Conservation (phyloP, 176 grass and related monocot species). For the Aegilops longissima region DNA sequence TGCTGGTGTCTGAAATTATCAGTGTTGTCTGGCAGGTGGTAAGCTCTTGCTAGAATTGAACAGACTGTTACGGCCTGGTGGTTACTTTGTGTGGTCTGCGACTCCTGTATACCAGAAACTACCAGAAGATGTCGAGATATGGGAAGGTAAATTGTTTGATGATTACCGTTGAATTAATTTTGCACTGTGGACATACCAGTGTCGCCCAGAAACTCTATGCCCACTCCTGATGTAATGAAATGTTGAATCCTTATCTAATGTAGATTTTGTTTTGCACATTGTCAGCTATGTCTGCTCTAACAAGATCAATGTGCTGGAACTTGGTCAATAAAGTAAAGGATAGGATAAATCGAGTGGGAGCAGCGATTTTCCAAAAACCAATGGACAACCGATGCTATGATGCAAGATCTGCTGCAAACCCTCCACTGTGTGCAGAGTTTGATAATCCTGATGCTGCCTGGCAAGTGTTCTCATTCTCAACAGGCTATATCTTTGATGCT, state of each 20-base stretch:
- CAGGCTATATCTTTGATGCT: background rate
- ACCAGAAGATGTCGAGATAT: slow-evolving; percentile 70
- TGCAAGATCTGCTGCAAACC: slow-evolving; percentile 46
- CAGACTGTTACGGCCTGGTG: slow-evolving; percentile 71
- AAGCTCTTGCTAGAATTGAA: slow-evolving; percentile 80
- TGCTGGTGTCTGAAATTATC: slow-evolving; percentile 13
- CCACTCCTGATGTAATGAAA: background rate
- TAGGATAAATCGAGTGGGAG: slow-evolving; percentile 59
- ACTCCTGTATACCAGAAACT: slow-evolving; percentile 82
- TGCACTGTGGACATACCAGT: background rate
- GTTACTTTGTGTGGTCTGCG: slow-evolving; percentile 90
- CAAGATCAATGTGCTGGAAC: slow-evolving; percentile 86
- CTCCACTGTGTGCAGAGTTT: slow-evolving; percentile 60
- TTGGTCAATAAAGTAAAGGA: slow-evolving; percentile 75
- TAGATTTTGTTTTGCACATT: slow-evolving; percentile 15
- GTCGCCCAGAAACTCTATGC: background rate
- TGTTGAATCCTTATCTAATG: background rate
- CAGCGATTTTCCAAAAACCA: slow-evolving; percentile 76
- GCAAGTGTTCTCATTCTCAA: slow-evolving; percentile 35
- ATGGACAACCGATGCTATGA: slow-evolving; percentile 66
- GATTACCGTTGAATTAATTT: background rate
- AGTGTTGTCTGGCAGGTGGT: slow-evolving; percentile 55
- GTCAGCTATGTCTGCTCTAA: slow-evolving; percentile 70
- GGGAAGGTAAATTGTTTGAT: slow-evolving; percentile 51
- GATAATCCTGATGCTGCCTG: slow-evolving; percentile 83